These are phyloP conservation scores for Phytophthora brassicae DNA, from an alignment of 352 stramenopile genomes.

Conservation along the genomic window DNA sequence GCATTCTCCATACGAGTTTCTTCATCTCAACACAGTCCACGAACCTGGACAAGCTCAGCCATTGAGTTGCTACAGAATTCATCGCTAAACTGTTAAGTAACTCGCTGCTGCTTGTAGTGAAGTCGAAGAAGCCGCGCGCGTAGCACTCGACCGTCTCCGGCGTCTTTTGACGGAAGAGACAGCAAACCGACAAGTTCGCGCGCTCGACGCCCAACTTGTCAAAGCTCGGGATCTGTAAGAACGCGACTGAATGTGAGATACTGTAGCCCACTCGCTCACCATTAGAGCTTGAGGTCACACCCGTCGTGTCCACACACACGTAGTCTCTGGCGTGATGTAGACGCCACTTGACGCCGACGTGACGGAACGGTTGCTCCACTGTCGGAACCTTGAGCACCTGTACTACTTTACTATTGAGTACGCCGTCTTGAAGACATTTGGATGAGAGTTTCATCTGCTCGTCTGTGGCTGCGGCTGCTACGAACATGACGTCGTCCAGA, in stretches of 20 bases:
- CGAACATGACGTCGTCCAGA: conserved; percentile 37
- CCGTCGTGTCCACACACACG: conserved; percentile 43
- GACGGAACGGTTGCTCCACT: conserved; percentile 35
- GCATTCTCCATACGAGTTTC: conserved; percentile 60
- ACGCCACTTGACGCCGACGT: conserved; percentile 42
- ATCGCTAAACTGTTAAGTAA: conserved; percentile 44
- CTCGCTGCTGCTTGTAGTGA: conserved; percentile 38
- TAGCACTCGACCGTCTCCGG: conserved; percentile 49
- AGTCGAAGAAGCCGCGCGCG: conserved; percentile 47
- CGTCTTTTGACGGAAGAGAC: conserved; percentile 45
- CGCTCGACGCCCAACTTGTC: conserved; percentile 64
- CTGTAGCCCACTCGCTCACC: conserved; percentile 34
- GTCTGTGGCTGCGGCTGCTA: conserved; percentile 25
- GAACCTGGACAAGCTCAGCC: conserved; percentile 36
- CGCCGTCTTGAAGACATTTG: conserved; percentile 38
- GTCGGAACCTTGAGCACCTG: conserved; percentile 29
- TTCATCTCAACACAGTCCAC: conserved; percentile 61
- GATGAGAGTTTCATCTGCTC: conserved; percentile 57
- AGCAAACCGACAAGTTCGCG: conserved; percentile 55
- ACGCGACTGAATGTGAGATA: conserved; percentile 39
- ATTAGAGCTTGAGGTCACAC: conserved; percentile 14
- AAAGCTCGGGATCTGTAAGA: conserved; percentile 48
- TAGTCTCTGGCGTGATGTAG: conserved; percentile 53
- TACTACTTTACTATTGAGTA: conserved; percentile 32
- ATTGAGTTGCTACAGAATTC: conserved; percentile 45